Evolutionary conservation across 371 early-diverging fungal species (phyloP).

Genomic region (Rhizopus arrhizus): DNA sequence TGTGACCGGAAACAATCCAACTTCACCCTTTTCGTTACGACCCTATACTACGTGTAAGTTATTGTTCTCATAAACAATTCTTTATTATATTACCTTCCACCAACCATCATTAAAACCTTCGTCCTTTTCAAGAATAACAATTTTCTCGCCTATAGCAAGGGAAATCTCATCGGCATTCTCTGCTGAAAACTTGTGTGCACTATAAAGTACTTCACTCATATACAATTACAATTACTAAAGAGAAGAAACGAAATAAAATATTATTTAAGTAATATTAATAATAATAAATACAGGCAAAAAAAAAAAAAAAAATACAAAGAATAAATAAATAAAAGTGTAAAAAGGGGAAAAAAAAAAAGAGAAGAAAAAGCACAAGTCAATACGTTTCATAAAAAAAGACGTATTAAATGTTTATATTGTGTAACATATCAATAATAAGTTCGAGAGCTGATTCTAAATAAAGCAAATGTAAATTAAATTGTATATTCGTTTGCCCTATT

Average conservation of each 20-base stretch:
- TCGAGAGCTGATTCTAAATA: too few species aligned
- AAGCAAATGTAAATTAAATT: too few species aligned
- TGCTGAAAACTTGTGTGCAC: conserved; percentile 62
- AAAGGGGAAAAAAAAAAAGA: conserved; percentile 7
- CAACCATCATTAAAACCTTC: conserved; percentile 79
- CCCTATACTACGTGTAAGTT: conserved; percentile 47
- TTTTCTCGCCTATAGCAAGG: conserved; percentile 68
- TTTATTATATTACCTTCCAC: conserved; percentile 54
- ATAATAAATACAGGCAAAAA: conserved; percentile 4
- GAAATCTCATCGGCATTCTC: conserved; percentile 78
- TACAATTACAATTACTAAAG: conserved; percentile 2
- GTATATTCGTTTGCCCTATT: too few species aligned
- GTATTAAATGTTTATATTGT: background rate
- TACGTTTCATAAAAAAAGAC: too few species aligned
- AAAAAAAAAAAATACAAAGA: conserved; percentile 9
- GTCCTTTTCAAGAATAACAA: conserved; percentile 74
- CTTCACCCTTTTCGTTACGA: conserved; percentile 64
- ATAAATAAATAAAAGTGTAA: conserved; percentile 6
- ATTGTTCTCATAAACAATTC: too few species aligned
- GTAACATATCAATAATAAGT: background rate
- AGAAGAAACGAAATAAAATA: background rate
- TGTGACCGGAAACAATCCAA: conserved; percentile 71
- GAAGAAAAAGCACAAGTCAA: background rate
- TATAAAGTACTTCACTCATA: conserved; percentile 56
- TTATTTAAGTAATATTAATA: background rate